Percentiles rank a stretch among this genome's conserved stretches.
Evolutionary conservation across 2,329 filamentous ascomycete species (phyloP).

Genomic region (Dactylellina sp.): DNA sequence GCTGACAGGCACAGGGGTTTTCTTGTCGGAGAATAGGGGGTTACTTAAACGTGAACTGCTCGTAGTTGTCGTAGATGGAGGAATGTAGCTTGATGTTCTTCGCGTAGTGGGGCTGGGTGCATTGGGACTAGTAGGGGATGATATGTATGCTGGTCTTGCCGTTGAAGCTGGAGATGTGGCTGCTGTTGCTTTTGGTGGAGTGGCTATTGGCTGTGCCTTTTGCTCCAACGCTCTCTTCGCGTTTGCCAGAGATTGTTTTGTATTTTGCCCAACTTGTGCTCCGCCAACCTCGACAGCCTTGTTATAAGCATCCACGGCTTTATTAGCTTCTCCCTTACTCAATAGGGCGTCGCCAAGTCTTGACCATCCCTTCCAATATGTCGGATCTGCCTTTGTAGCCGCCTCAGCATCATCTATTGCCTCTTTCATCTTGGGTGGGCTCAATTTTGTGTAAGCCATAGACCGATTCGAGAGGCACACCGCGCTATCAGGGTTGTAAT

Average conservation of each 20-base stretch:
- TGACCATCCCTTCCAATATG: constrained; percentile 54
- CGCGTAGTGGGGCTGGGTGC: neutral
- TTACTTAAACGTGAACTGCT: neutral
- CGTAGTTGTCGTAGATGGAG: neutral
- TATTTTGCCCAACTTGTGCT: constrained; percentile 42
- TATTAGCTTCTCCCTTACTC: constrained; percentile 27
- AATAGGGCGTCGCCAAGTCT: constrained; percentile 43
- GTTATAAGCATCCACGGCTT: constrained; percentile 43
- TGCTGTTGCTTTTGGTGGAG: neutral
- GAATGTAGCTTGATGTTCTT: constrained; percentile 4
- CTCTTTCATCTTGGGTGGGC: constrained; percentile 46
- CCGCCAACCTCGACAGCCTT: constrained; percentile 44
- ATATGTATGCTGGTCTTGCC: neutral
- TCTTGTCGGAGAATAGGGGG: neutral
- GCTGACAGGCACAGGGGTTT: neutral
- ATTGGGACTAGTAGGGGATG: too few species aligned
- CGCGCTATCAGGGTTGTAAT: constrained; percentile 45
- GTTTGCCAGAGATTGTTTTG: constrained; percentile 48
- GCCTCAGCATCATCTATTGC: constrained; percentile 44
- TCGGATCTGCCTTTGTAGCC: constrained; percentile 45
- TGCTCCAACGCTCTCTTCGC: constrained; percentile 31
- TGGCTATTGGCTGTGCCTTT: constrained; percentile 14
- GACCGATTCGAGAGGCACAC: constrained; percentile 49
- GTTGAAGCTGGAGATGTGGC: neutral
- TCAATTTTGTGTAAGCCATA: constrained; percentile 43